A percentile compares a stretch with the other conserved stretches of the same genome.
Evolutionary conservation across 805 yeast genomes (phyloP).

Genomic region (Saturnispora sekii): DNA sequence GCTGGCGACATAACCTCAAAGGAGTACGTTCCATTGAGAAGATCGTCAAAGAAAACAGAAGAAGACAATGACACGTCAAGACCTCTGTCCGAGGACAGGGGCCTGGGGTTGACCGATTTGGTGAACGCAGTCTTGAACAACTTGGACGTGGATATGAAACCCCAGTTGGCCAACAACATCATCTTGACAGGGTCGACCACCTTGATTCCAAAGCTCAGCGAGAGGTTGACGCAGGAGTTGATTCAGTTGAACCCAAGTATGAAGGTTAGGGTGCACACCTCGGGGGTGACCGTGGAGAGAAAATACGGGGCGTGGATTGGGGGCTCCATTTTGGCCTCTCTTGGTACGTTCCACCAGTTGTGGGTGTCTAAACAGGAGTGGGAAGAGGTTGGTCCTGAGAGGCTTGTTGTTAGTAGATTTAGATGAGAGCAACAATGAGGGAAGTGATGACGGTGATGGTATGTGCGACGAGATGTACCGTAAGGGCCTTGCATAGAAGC

Average conservation of each 20-base stretch:
- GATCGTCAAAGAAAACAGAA: slow-evolving; percentile 34
- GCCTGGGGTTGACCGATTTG: slow-evolving; percentile 46
- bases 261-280: slow-evolving; percentile 73
- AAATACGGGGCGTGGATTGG: slow-evolving; percentile 85
- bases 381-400: slow-evolving; percentile 80
- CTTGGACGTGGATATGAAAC: slow-evolving; percentile 73
- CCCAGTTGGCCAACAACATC: slow-evolving; percentile 81
- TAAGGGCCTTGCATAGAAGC: no score
- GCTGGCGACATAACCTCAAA: slow-evolving; percentile 31
- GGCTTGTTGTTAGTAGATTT: slow-evolving; percentile 71
- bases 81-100: slow-evolving; percentile 9
- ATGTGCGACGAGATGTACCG: no score
- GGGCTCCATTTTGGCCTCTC: slow-evolving; percentile 76
- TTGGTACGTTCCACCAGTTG: slow-evolving; percentile 90
- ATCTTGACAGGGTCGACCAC: slow-evolving; percentile 82
- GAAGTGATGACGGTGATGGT: no score
- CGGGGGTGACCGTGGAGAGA: slow-evolving; percentile 71
- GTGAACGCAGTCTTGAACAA: slow-evolving; percentile 44
- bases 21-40: slow-evolving; percentile 67
- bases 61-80: slow-evolving; percentile 23
- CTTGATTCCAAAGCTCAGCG: slow-evolving; percentile 71
- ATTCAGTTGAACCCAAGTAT: slow-evolving; percentile 68
- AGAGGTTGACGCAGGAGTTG: slow-evolving; percentile 64
- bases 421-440: slow-evolving; percentile 34
- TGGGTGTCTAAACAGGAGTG: slow-evolving; percentile 88